Evolutionary conservation across 805 yeast species (phyloP), one percentile per base, ranked within the genome.

Genomic region (Suhomyces sp.): DNA sequence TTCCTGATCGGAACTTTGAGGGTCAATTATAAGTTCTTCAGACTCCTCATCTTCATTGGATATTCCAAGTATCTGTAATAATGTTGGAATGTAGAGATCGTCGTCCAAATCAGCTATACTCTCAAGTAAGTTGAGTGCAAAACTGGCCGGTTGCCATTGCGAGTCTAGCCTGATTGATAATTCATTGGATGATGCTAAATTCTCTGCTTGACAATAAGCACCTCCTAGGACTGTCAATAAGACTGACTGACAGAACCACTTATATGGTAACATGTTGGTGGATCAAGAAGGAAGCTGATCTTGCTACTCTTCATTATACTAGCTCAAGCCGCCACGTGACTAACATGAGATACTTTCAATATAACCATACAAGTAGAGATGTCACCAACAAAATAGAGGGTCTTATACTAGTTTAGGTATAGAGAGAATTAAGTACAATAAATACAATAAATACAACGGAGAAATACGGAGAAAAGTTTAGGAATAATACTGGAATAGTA

Each of bases 41-140:
- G 43, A 40, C 4, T 50, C 58, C 7, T 53, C 57, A 9, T 55
- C 55, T 15, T 37, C 49, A 19, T 46, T 52, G 1, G 33, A 43
- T 31, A 55, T 41, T 4, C 53, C 57, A 24, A 51, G 59, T 51
- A 50, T 54, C 50, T 54, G 57, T 51, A 46, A 53, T 48, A 52
- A 47, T 35, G 49, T 58, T 0, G 71, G 69, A 3, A 63, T 43
- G 55, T 77, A 79, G 3, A 73, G 53, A 0, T 73, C 57, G 29
- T 69, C 73, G 53, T 79, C 65, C 33, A 60, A 53, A 0, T 67
- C 59, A 2, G 76, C 60, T 21, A 72, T 53, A 17, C 78, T 66
- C 57, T 80, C 84, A n/a, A 75, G 46, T 43, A 80, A 68, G 51
- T 73, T 69, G 44, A 80, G 58, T 24, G 67, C 60, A 54, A 78